These are phyloP conservation scores for Spongospora subterranea DNA, from an alignment of 208 protist genomes.

Conservation along the genomic window DNA sequence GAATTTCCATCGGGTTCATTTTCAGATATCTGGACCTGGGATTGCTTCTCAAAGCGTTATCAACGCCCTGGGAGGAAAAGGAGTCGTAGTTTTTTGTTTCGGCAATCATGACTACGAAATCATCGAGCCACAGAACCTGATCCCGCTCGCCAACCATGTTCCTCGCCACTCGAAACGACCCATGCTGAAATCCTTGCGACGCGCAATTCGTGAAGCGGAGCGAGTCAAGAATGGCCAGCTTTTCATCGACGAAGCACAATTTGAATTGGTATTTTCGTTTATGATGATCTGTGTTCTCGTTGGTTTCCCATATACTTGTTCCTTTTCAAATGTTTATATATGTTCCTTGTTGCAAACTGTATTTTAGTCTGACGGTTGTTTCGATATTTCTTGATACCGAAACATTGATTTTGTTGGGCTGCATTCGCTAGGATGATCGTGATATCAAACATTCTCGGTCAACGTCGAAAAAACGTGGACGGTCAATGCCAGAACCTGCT, in stretches of 20 bases:
- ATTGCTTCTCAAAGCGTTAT: background rate
- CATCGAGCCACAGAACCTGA: background rate
- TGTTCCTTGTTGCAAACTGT: too few relatives aligned
- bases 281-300: too few relatives aligned
- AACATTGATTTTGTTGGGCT: background rate
- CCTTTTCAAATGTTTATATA: too few relatives aligned
- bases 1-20: background rate
- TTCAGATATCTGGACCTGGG: background rate
- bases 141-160: background rate
- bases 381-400: background rate
- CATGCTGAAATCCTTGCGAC: background rate
- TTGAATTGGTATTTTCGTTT: background rate
- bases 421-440: background rate
- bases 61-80: background rate
- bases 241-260: slow-evolving; percentile 5
- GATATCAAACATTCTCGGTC: background rate
- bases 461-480: background rate
- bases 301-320: too few relatives aligned
- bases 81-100: slow-evolving; percentile 13
- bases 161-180: background rate
- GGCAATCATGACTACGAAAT: slow-evolving; percentile 54
- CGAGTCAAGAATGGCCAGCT: background rate
- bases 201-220: background rate
- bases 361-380: background rate
- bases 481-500: background rate